These are phyloP conservation scores for Chlamydomonas sp. DNA, from an alignment of 139 green algal species.

Conservation along the genomic window DNA sequence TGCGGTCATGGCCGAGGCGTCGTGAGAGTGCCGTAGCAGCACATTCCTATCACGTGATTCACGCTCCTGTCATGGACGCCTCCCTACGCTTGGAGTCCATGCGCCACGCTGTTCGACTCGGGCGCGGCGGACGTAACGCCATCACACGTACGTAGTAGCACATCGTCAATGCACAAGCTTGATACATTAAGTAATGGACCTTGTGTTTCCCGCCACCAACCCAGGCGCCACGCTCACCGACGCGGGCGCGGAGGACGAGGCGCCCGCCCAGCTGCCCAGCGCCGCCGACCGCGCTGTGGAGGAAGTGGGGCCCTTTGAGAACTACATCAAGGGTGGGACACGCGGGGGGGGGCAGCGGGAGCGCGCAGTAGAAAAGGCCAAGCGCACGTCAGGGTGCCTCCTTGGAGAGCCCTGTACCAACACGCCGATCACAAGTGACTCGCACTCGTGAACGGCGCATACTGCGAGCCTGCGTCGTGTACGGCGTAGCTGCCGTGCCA, in stretches of 20 bases:
- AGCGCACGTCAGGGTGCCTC: too few relatives aligned
- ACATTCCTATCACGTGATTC: background rate
- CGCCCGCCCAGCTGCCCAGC: constrained; percentile 24
- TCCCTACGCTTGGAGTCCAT: background rate
- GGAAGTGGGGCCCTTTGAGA: constrained; percentile 78
- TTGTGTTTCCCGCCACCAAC: background rate
- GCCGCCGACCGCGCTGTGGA: constrained; percentile 16
- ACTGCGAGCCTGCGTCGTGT: background rate
- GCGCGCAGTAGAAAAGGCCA: background rate
- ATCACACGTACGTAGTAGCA: background rate
- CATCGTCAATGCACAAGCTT: background rate
- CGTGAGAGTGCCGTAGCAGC: too few relatives aligned
- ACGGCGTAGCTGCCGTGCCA: background rate
- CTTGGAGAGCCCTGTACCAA: background rate
- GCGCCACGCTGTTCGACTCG: background rate
- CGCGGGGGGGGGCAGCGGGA: background rate
- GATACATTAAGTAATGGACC: background rate
- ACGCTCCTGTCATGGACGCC: background rate
- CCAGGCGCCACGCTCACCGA: constrained; percentile 18
- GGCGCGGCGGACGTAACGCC: background rate
- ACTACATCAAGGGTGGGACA: constrained; percentile 78
- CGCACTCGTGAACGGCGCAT: background rate
- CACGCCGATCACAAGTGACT: background rate
- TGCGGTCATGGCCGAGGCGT: background rate
- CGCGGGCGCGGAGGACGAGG: constrained; percentile 49